These are phyloP conservation scores for Malus sieversii DNA, from an alignment of 306 rosid species.

Conservation along the genomic window DNA sequence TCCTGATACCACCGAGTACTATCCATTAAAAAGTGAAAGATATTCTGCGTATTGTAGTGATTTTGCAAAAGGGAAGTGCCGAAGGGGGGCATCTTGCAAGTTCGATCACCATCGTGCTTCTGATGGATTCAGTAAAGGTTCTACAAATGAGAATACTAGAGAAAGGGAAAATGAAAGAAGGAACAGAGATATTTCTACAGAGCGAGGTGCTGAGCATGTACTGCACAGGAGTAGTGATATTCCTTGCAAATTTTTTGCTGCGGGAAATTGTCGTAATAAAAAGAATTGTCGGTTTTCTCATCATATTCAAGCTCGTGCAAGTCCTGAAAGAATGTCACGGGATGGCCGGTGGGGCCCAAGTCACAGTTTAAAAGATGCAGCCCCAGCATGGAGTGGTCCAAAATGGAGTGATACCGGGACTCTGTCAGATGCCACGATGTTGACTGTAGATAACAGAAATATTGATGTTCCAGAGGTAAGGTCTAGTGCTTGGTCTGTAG, in stretches of 20 bases:
- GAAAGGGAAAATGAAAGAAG: slow-evolving; percentile 69
- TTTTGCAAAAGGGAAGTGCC: slow-evolving; percentile 73
- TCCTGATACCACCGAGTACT: slow-evolving; percentile 44
- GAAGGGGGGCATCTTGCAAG: slow-evolving; percentile 79
- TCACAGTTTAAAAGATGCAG: slow-evolving; percentile 37
- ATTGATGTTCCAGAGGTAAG: slow-evolving; percentile 36
- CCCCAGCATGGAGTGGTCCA: slow-evolving; percentile 39
- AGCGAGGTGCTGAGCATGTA: slow-evolving; percentile 55
- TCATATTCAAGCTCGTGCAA: slow-evolving; percentile 48
- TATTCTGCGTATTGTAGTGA: slow-evolving; percentile 45
- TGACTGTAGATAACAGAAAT: slow-evolving; percentile 40
- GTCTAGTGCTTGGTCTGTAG: slow-evolving; percentile 34
- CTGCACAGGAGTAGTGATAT: slow-evolving; percentile 42
- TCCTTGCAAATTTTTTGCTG: slow-evolving; percentile 80
- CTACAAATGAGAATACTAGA: slow-evolving; percentile 46
- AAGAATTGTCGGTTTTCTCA: slow-evolving; percentile 83
- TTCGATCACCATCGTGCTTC: slow-evolving; percentile 55
- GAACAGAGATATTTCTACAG: slow-evolving; percentile 56
- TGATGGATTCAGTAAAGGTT: slow-evolving; percentile 54
- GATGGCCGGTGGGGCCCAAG: slow-evolving; percentile 50
- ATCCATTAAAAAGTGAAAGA: slow-evolving; percentile 54
- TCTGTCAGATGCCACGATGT: slow-evolving; percentile 36
- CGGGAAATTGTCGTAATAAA: slow-evolving; percentile 88
- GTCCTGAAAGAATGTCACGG: slow-evolving; percentile 65
- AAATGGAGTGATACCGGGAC: slow-evolving; percentile 39